phyloP scores from a whole-genome alignment of 2,329 filamentous ascomycete species.

The Colletotrichum spaethianum region DNA sequence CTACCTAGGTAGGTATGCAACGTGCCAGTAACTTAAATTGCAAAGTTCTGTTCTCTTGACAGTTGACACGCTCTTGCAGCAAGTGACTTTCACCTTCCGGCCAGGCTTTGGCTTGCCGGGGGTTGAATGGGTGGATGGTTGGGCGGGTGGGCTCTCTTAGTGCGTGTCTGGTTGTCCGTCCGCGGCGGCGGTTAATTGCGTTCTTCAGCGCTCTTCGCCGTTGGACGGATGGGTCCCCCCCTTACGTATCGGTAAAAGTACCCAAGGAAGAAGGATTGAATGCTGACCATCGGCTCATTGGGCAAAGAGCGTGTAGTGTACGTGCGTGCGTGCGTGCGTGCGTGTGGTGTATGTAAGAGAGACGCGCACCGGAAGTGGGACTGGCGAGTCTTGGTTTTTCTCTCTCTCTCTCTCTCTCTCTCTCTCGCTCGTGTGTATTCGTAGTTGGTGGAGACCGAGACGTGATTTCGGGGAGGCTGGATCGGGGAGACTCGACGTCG shows the following conservation, averaged over 20 bases:
- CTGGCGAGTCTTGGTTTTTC: conserved; percentile 23
- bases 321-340: neutral
- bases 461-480: conserved; percentile 44
- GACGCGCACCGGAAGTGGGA: conserved; percentile 38
- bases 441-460: conserved; percentile 42
- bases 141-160: conserved; percentile 1
- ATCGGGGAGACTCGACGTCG: conserved; percentile 20
- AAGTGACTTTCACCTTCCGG: neutral
- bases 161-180: neutral
- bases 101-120: conserved; percentile 26
- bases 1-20: conserved; percentile 2
- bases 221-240: conserved; percentile 16
- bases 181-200: conserved; percentile 22
- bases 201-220: conserved; percentile 41
- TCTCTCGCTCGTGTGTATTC: neutral
- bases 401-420: neutral
- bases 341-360: conserved; percentile 17
- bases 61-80: conserved; percentile 17
- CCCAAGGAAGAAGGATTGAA: conserved; percentile 20
- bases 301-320: conserved; percentile 5
- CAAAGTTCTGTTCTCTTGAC: neutral
- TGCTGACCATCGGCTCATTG: conserved; percentile 25
- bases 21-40: conserved; percentile 13
- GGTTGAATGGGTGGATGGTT: conserved; percentile 11
- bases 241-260: neutral